phyloP scores from a whole-genome alignment of 2,329 filamentous ascomycete genomes.

The Aureobasidium leucospermi region DNA sequence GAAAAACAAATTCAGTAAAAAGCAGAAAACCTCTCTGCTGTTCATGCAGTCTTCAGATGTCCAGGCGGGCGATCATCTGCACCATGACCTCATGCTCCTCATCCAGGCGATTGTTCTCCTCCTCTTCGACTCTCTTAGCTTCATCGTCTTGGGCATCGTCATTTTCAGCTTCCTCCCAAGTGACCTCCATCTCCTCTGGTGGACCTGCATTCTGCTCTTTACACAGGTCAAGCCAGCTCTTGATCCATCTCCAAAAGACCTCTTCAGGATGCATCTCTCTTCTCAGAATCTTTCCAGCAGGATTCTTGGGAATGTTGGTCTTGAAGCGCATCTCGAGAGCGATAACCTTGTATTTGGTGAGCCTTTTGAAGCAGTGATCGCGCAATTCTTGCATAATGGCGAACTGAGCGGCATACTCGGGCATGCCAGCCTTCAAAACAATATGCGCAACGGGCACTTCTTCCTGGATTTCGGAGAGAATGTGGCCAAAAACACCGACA shows the following conservation, averaged over 20 bases:
- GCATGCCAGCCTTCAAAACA: constrained; percentile 10
- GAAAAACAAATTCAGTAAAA: too few relatives aligned
- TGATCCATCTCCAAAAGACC: neutral
- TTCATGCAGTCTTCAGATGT: too few relatives aligned
- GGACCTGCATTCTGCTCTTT: neutral
- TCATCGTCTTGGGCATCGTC: neutral
- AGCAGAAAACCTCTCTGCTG: too few relatives aligned
- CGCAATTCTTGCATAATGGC: constrained; percentile 26
- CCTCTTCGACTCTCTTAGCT: neutral
- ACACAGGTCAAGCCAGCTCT: neutral
- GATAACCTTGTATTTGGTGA: constrained; percentile 33
- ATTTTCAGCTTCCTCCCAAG: neutral
- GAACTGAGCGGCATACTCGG: neutral
- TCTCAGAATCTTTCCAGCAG: constrained; percentile 26
- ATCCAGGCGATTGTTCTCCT: neutral
- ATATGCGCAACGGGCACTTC: constrained; percentile 20
- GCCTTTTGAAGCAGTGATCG: constrained; percentile 10
- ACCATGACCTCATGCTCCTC: too few relatives aligned
- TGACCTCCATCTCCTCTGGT: neutral
- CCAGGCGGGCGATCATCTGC: too few relatives aligned
- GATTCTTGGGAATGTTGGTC: constrained; percentile 26
- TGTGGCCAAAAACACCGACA: constrained; percentile 20
- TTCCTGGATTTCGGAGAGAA: neutral
- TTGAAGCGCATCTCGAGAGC: constrained; percentile 21
- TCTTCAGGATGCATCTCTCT: constrained; percentile 1